These are phyloP conservation scores for Aquanectria penicillioides DNA, from an alignment of 2,329 filamentous ascomycete species.

Conservation along the genomic window DNA sequence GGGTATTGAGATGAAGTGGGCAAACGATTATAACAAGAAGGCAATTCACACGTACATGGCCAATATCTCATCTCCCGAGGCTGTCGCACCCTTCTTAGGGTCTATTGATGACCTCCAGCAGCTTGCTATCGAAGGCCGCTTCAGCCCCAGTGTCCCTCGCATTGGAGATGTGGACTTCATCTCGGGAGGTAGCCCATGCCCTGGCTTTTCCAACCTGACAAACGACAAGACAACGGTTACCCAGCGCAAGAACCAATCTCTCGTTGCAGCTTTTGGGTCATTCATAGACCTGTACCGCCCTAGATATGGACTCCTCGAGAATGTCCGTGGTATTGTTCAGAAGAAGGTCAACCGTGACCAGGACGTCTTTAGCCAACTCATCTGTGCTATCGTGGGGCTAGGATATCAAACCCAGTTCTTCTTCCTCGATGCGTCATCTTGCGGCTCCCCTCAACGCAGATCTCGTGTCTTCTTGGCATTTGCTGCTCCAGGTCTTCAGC, in stretches of 20 bases:
- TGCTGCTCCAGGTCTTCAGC: constrained; percentile 70
- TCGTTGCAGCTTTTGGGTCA: constrained; percentile 80
- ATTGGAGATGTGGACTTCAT: constrained; percentile 76
- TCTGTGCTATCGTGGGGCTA: constrained; percentile 78
- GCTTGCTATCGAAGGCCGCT: constrained; percentile 62
- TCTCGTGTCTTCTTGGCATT: constrained; percentile 77
- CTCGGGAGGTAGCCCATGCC: constrained; percentile 79
- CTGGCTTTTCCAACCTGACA: constrained; percentile 77
- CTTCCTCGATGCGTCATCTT: constrained; percentile 74
- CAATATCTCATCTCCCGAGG: constrained; percentile 59
- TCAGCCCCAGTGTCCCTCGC: constrained; percentile 58
- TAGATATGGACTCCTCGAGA: constrained; percentile 80
- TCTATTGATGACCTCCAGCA: constrained; percentile 77
- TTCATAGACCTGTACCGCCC: constrained; percentile 81
- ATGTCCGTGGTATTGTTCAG: constrained; percentile 74
- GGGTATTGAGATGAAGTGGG: constrained; percentile 71
- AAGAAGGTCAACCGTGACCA: constrained; percentile 57
- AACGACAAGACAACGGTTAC: constrained; percentile 60
- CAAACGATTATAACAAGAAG: constrained; percentile 71
- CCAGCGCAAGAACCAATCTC: constrained; percentile 76
- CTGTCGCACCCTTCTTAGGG: constrained; percentile 69
- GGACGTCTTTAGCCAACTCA: constrained; percentile 77
- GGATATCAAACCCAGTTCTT: constrained; percentile 80
- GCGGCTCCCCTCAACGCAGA: constrained; percentile 73
- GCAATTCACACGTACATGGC: constrained; percentile 81